Percentiles rank a stretch among this genome's conserved stretches.
Conservation (phyloP, 305 asterid genomes). For the Solanum hybrid region DNA sequence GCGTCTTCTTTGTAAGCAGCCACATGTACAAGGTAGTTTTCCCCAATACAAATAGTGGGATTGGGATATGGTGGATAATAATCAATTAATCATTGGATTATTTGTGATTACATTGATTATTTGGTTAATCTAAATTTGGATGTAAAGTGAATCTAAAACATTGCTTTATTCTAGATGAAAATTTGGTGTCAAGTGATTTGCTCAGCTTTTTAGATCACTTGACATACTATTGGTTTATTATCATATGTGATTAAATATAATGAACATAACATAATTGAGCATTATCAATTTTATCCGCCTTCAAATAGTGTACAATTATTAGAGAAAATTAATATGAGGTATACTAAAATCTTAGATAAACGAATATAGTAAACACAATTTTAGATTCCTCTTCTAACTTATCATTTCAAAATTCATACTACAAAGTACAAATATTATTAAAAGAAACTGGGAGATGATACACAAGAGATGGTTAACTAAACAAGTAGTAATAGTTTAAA, state of each 20-base stretch:
- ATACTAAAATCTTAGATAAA: not conserved
- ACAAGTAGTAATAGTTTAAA: not conserved
- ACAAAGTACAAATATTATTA: not conserved
- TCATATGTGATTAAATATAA: not conserved
- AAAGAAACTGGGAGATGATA: not conserved
- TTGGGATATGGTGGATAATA: not conserved
- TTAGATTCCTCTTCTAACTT: not conserved
- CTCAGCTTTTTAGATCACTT: not conserved
- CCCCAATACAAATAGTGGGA: not conserved
- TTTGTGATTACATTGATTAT: not conserved
- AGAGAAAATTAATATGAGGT: not conserved
- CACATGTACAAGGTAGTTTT: not conserved
- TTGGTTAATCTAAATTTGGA: not conserved
- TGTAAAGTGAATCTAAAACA: not conserved
- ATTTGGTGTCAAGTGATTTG: not conserved
- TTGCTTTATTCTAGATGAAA: not conserved
- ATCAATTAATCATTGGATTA: not conserved
- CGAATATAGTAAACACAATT: not conserved
- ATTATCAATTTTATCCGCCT: not conserved
- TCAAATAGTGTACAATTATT: not conserved
- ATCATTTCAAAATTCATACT: not conserved
- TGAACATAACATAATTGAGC: not conserved
- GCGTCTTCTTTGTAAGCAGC: not conserved
- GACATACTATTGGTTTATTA: not conserved
- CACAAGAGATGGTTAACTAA: not conserved